Base-by-base conservation (phyloP, 192 early-diverging fungal species). In the Spizellomyces punctatus region DNA sequence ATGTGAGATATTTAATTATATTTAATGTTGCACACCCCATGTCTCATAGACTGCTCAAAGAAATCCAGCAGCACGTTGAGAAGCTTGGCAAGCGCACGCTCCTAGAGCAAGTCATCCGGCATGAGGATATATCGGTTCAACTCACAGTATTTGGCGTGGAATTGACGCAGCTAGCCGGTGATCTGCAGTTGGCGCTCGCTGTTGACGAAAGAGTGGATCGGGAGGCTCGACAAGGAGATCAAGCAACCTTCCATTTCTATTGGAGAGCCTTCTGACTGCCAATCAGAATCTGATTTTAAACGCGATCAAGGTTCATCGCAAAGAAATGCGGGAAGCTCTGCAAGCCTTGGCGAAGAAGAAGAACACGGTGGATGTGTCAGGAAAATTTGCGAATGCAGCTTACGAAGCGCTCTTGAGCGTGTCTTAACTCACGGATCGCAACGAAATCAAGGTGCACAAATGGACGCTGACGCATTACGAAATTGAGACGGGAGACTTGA, bases 401-500 rank as follows among this genome's bases (percentile, higher is more conserved):
- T 61, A 70, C 46, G 46, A 19, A 10, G 58, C 68, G 17, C 58
- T 70, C 6, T 44, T 70, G 36, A 43, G 68, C 21, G 58, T 46
- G 6, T 70, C 68, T 21, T n/a, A 27, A 27, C 21, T 9, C 10
- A 21, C 10, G 42, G 58, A 47, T 5, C 27, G 41, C 5, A 17
- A 22, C n/a, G n/a, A n/a, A n/a, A n/a, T n/a, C n/a, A n/a, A 42
- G 10, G 66, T 58, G 21, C 49, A 58, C 6, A 46, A 49, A 8
- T 75, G 46, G 47, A 69, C 67, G 8, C 54, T 60, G 5, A 76
- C 75, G 22, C 27, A 50, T 5, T 74, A 65, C 27, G 73, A 74
- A 46, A 50, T 74, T 47, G 69, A 76, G 16, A 52, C 58, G 14
- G 69, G 75, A n/a, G 75, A 76, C 5, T 8, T 21, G 2, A 48